Conservation (phyloP, 805 yeast species). For the Torulaspora franciscae region DNA sequence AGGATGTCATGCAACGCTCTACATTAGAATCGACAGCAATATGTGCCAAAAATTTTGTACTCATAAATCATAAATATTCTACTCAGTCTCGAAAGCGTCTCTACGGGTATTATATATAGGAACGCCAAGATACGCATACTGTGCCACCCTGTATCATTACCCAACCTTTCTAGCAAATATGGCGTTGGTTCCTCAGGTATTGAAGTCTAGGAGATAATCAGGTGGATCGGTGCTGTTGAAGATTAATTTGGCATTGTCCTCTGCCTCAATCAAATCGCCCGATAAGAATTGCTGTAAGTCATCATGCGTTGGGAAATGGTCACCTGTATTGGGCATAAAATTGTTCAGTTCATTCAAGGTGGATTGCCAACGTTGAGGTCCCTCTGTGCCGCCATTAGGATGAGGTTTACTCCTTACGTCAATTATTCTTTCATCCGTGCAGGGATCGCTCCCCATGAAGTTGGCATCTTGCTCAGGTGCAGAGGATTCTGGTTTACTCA, state of each 20-base stretch:
- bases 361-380: constrained; percentile 1
- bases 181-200: constrained; percentile 11
- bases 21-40: no score
- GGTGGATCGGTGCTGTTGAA: constrained; percentile 27
- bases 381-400: constrained; percentile 2
- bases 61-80: no score
- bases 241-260: constrained; percentile 32
- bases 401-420: constrained; percentile 26
- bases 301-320: constrained; percentile 13
- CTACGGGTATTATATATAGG: no score
- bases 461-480: neutral
- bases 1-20: no score
- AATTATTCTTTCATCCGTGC: constrained; percentile 23
- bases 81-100: no score
- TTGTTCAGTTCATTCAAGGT: neutral
- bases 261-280: constrained; percentile 32
- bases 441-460: neutral
- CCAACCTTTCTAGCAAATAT: no score
- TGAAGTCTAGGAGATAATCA: constrained; percentile 32
- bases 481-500: no score
- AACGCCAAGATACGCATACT: no score
- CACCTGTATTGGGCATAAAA: neutral
- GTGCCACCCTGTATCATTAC: no score
- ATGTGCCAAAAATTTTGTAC: no score
- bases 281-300: constrained; percentile 33